Evolutionary conservation across 495 filamentous ascomycete species (phyloP).

Genomic region (Haplographium delicatum): DNA sequence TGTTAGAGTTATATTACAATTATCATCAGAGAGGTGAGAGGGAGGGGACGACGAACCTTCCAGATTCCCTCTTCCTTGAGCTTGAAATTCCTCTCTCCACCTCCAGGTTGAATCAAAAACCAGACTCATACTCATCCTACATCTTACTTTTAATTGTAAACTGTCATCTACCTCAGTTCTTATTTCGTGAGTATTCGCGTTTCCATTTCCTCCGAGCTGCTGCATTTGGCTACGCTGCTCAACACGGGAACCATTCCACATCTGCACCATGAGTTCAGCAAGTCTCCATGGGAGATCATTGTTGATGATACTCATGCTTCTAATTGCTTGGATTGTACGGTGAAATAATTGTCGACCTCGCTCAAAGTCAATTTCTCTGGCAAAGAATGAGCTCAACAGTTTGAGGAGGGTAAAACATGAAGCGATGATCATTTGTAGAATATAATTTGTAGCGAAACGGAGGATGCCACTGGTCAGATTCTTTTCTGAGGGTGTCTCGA

Average conservation of each 20-base stretch:
- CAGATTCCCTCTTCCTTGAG: slow-evolving; percentile 68
- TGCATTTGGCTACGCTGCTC: slow-evolving; percentile 32
- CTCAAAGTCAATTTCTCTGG: slow-evolving; percentile 63
- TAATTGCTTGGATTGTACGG: slow-evolving; percentile 68
- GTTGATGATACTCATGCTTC: slow-evolving; percentile 68
- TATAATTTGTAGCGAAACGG: slow-evolving; percentile 73
- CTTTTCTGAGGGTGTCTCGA: slow-evolving; percentile 43
- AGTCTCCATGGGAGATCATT: slow-evolving; percentile 85
- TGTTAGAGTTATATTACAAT: background rate
- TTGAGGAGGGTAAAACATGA: slow-evolving; percentile 82
- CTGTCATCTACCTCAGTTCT: slow-evolving; percentile 51
- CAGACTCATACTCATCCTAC: slow-evolving; percentile 87
- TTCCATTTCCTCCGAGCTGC: slow-evolving; percentile 4
- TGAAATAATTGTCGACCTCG: slow-evolving; percentile 72
- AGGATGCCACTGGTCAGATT: slow-evolving; percentile 40
- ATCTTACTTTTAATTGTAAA: slow-evolving; percentile 78
- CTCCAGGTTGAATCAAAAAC: slow-evolving; percentile 92
- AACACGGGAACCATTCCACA: slow-evolving; percentile 73
- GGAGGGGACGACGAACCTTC: slow-evolving; percentile 57
- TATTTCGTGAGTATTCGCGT: slow-evolving; percentile 29
- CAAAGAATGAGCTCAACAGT: slow-evolving; percentile 79
- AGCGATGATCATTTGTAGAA: slow-evolving; percentile 89
- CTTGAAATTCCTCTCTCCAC: slow-evolving; percentile 84
- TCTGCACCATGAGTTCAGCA: slow-evolving; percentile 84
- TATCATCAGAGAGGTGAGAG: background rate